Percentiles rank a stretch among this genome's conserved stretches.
phyloP scores from a whole-genome alignment of 352 stramenopile species.

The Globisporangium camurandrum region DNA sequence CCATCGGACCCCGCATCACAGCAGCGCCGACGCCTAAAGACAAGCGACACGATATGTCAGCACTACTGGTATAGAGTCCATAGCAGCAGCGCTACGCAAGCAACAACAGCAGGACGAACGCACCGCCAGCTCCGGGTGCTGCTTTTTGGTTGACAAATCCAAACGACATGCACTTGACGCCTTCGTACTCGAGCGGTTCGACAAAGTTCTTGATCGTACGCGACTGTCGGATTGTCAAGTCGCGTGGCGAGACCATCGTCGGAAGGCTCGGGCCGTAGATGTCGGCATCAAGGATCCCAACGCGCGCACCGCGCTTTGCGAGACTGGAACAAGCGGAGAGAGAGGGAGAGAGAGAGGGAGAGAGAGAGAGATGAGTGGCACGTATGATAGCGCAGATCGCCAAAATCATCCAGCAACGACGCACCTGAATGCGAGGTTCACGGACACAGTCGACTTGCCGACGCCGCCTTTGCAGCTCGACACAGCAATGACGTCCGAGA shows the following conservation, averaged over 20 bases:
- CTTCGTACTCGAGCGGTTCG: slow-evolving; percentile 78
- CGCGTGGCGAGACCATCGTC: slow-evolving; percentile 89
- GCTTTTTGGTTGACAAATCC: slow-evolving; percentile 88
- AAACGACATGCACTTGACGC: slow-evolving; percentile 91
- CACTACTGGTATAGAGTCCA: too few species aligned
- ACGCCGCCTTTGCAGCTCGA: slow-evolving; percentile 97
- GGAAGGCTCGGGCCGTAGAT: slow-evolving; percentile 98
- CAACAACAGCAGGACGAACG: slow-evolving; percentile 14
- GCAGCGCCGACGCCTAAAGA: slow-evolving; percentile 67
- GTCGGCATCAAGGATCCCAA: slow-evolving; percentile 98
- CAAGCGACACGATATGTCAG: too few species aligned
- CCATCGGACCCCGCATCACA: slow-evolving; percentile 97
- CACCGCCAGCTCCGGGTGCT: slow-evolving; percentile 64
- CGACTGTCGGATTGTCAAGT: slow-evolving; percentile 63
- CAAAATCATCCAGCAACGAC: too few species aligned
- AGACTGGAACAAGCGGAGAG: slow-evolving; percentile 31
- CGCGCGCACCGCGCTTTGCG: slow-evolving; percentile 82
- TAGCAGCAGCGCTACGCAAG: slow-evolving; percentile 5
- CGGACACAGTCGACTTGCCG: slow-evolving; percentile 98
- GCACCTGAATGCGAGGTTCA: slow-evolving; percentile 95
- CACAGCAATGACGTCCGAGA: slow-evolving; percentile 86
- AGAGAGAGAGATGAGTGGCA: not conserved
- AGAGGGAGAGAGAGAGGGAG: not conserved
- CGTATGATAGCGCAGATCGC: not conserved
- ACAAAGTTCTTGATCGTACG: slow-evolving; percentile 68